These are phyloP conservation scores for Candida germanica DNA, from an alignment of 805 yeast genomes.

Conservation along the genomic window DNA sequence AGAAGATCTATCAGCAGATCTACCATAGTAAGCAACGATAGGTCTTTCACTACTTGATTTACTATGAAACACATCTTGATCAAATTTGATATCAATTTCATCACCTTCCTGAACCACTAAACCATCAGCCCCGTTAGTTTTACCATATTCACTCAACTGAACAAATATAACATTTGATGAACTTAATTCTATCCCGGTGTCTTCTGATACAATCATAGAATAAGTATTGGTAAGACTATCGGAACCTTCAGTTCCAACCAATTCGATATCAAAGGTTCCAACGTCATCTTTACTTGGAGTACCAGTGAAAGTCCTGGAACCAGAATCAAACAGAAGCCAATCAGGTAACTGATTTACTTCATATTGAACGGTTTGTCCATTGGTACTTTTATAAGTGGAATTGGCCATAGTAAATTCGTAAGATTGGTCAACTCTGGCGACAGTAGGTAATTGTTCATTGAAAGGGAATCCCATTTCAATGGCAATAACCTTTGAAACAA, in stretches of 20 bases:
- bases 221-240: conserved; percentile 47
- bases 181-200: conserved; percentile 51
- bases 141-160: conserved; percentile 62
- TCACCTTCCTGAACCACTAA: conserved; percentile 71
- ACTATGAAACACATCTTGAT: conserved; percentile 49
- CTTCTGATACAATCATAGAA: conserved; percentile 56
- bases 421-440: conserved; percentile 65
- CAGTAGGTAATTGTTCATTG: conserved; percentile 78
- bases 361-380: conserved; percentile 48
- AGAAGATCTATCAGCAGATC: conserved; percentile 78
- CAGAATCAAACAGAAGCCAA: conserved; percentile 75
- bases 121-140: conserved; percentile 73
- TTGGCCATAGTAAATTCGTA: conserved; percentile 67
- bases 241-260: conserved; percentile 69
- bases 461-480: conserved; percentile 75
- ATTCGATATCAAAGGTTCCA: conserved; percentile 38
- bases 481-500: conserved; percentile 21
- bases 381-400: conserved; percentile 55
- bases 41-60: conserved; percentile 42
- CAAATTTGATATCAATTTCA: conserved; percentile 62
- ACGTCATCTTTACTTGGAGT: conserved; percentile 52
- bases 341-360: conserved; percentile 58
- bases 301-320: conserved; percentile 63
- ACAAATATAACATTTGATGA: conserved; percentile 42
- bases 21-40: conserved; percentile 72